phyloP scores from a whole-genome alignment of 1,284 basidiomycete species.

The Uromyces viciae-fabae region DNA sequence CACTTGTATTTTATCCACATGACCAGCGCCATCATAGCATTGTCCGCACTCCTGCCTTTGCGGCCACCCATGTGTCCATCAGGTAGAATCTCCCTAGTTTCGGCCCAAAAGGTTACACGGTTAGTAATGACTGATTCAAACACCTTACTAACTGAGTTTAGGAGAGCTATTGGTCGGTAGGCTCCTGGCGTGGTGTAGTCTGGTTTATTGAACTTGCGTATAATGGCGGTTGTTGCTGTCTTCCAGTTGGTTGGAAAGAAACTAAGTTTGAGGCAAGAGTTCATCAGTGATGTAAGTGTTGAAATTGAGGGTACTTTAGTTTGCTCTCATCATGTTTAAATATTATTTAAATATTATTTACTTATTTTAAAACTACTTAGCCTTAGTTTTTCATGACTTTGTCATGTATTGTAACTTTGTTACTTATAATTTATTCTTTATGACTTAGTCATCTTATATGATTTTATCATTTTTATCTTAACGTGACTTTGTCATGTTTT shows the following conservation, averaged over 20 bases:
- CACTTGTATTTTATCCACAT: slow-evolving; percentile 21
- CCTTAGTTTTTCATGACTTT: no score
- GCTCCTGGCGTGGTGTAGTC: slow-evolving; percentile 13
- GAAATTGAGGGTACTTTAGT: no score
- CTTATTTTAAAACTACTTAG: no score
- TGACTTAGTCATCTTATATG: no score
- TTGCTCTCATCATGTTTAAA: no score
- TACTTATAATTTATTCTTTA: no score
- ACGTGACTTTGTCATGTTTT: no score
- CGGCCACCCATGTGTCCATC: slow-evolving; percentile 25
- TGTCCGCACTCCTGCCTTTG: neutral
- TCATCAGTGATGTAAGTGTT: slow-evolving; percentile 11
- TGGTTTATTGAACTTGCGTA: neutral
- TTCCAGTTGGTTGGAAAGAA: no score
- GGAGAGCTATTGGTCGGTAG: slow-evolving; percentile 17
- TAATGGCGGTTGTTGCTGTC: neutral
- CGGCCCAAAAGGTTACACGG: slow-evolving; percentile 11
- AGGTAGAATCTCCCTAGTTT: neutral
- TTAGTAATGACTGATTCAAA: slow-evolving; percentile 8
- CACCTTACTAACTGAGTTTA: neutral
- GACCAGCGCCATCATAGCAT: neutral
- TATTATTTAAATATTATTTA: no score
- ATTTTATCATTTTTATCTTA: no score
- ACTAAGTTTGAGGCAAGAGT: neutral
- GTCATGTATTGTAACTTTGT: no score